Evolutionary conservation across 1,284 basidiomycete genomes (phyloP), one percentile per base, ranked within the genome.

Genomic region (Coniophora puteana): DNA sequence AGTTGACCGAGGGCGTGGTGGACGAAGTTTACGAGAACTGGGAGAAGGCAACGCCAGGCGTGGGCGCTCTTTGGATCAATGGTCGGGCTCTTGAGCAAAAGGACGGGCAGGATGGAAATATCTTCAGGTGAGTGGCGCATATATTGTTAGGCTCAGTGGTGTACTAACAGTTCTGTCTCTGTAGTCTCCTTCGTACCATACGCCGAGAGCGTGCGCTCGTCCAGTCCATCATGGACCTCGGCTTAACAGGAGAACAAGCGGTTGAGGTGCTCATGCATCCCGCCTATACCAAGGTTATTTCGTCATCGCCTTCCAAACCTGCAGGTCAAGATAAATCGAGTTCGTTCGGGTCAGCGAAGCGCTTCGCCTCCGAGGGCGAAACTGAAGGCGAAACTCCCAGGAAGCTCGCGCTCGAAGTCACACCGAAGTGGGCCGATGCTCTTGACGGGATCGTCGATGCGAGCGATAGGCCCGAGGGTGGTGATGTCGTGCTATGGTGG

Each of bases 401-500:
- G 30, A 46, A 36, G 23, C 53, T 41, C 32, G 21, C 10, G 0
- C 56, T 61, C 40, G 41, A 42, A 5, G 39, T 64, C 4, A 18
- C 58, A 8, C 48, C 46, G 5, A 63, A 57, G 39, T 24, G 40
- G 34, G 57, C 63, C 3, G 78, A 74, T 38, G 69, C 76, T 4
- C 57, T 88, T 24, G 89, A 92, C 44, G 86, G 83, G 0, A 53
- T 94, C 8, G 85, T 93, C 38, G 93, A 96, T 61, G 86, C 90
- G 2, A 91, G 88, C 47, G 93, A 97, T 58, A 70, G 89, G n/a
- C 54, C 58, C 5, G 93, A 96, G 61, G 87, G 77, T 1, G 89
- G 85, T 0, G 74, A 69, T 12, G 73, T 85, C 3, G 77, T 96
- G 37, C 58, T 82, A 0, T 98, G 89, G 80, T 84, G 87, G 78